Base-by-base conservation (phyloP, 192 early-diverging fungal genomes). In the Podila verticillata region DNA sequence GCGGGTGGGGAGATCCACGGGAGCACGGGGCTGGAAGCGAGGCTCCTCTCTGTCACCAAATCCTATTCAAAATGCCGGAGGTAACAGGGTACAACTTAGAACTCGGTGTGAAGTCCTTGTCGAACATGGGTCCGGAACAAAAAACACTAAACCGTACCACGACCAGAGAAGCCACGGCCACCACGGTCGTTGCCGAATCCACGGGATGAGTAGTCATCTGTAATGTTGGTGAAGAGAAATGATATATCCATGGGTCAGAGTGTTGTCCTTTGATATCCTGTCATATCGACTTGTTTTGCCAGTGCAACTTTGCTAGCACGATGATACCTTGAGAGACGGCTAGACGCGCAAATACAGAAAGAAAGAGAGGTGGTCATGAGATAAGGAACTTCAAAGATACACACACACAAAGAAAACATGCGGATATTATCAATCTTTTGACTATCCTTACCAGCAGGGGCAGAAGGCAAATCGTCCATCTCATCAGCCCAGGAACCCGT, bases 401-500 rank as follows among this genome's bases (percentile, higher is more conserved):
- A 59, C 5, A 3, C 20, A 35, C 19, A 15, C 59, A 59, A 32
- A 49, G 69, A 49, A 61, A 56, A 29, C 5, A 47, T 57, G n/a
- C n/a, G n/a, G 57, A 64, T 32, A 57, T 74, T 1, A 17, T 44
- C 12, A 10, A 15, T 44, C 1, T 15, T 39, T 44, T 44, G 39
- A 15, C 15, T 44, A 44, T 44, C 13, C 68, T 72, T 61, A 85
- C 63, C 85, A 89, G 73, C 85, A 94, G 92, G 95, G 66, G 94
- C 96, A 75, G 92, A 90, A 44, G 96, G 97, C 70, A 97, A 89
- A 82, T 91, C 93, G 24, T 89, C 83, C 70, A 95, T 91, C 79
- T 98, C 96, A 89, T 98, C 97, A 70, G 97, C 96, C 96, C 96
- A 97, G 39, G 93, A 91, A 22, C 89, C 86, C 57, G 82, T 86